Evolutionary conservation across 129 eudicot genomes (phyloP).

Genomic region (Pseudognaphalium luteoalbum): DNA sequence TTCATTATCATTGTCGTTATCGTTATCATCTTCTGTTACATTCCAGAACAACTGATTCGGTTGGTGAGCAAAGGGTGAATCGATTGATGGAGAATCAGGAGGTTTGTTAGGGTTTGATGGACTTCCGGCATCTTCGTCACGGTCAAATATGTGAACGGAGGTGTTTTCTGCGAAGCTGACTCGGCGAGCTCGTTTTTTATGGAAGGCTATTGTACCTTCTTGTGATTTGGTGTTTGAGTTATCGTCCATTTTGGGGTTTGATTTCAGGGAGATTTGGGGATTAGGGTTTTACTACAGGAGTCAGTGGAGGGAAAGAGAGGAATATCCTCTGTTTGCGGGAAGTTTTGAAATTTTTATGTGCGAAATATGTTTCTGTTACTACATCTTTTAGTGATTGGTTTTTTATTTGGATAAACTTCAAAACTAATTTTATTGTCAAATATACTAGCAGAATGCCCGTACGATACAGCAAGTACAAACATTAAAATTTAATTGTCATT

Average conservation of each 20-base stretch:
- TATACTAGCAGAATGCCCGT: too few relatives aligned
- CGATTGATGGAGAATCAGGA: constrained; percentile 21
- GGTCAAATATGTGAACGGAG: constrained; percentile 64
- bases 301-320: not conserved
- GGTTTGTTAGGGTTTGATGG: constrained; percentile 30
- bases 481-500: too few relatives aligned
- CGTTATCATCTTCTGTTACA: constrained; percentile 22
- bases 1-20: constrained; percentile 1
- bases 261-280: not conserved
- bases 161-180: constrained; percentile 98
- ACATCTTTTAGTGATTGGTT: too few relatives aligned
- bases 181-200: constrained; percentile 70
- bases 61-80: constrained; percentile 35
- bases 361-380: too few relatives aligned
- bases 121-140: constrained; percentile 70
- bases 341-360: not conserved
- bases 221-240: constrained; percentile 49
- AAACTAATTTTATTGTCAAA: too few relatives aligned
- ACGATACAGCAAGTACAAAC: too few relatives aligned
- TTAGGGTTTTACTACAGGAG: not conserved
- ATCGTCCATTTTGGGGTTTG: not conserved
- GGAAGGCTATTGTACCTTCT: constrained; percentile 45
- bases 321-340: not conserved
- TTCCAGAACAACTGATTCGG: constrained; percentile 26
- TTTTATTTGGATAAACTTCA: too few relatives aligned